Conservation (phyloP, 163 green algal genomes). For the Scenedesmus sp. region DNA sequence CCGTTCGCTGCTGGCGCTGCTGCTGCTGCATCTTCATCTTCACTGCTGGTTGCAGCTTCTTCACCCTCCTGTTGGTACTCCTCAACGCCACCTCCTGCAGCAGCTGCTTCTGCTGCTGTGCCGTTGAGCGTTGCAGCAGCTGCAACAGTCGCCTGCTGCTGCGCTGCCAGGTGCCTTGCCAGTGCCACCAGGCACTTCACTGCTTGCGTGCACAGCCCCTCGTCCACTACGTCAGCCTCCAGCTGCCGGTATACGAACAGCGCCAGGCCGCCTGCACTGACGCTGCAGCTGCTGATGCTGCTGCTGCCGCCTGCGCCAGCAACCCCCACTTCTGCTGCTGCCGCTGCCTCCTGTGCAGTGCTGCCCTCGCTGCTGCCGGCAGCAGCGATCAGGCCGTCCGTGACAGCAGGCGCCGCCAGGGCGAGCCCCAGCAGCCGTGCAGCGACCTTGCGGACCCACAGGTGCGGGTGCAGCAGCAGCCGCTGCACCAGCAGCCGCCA, state of each 20-base stretch:
- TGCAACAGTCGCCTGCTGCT: conserved; percentile 48
- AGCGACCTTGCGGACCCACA: conserved; percentile 91
- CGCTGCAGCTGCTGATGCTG: not conserved
- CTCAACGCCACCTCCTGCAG: conserved; percentile 23
- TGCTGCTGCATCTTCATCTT: conserved; percentile 48
- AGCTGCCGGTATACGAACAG: conserved; percentile 80
- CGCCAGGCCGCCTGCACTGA: conserved; percentile 56
- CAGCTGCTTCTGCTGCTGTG: conserved; percentile 43
- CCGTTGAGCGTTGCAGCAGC: conserved; percentile 2
- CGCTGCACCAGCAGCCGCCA: conserved; percentile 30
- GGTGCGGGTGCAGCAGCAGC: conserved; percentile 84
- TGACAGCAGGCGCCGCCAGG: conserved; percentile 63
- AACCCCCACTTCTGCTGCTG: not conserved
- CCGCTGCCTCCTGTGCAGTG: not conserved
- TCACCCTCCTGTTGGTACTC: conserved; percentile 28
- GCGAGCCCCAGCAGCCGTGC: conserved; percentile 78
- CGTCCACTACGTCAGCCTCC: conserved; percentile 74
- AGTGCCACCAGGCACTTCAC: conserved; percentile 89
- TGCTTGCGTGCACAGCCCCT: conserved; percentile 77
- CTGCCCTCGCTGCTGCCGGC: not conserved
- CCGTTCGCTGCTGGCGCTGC: not conserved
- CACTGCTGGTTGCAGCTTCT: conserved; percentile 47
- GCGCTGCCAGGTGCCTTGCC: conserved; percentile 59
- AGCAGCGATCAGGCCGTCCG: conserved; percentile 61
- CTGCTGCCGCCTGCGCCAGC: not conserved